Evolutionary conservation across 2,329 filamentous ascomycete genomes (phyloP), one percentile per base, ranked within the genome.

Genomic region (Coniosporium tulheliwenetii): DNA sequence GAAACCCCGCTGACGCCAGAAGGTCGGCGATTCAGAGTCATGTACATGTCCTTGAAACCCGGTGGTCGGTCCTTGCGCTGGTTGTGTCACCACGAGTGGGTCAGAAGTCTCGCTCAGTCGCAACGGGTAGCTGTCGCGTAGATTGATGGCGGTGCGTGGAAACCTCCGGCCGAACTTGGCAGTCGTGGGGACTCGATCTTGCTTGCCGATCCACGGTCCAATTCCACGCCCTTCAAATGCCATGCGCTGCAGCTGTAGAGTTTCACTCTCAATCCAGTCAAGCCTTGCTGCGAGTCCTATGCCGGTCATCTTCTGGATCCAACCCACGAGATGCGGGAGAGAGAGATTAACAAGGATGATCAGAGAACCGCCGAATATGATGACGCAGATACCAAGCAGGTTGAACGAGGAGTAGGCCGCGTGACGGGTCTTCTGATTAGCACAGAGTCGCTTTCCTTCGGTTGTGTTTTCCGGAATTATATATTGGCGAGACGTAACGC

Each of bases 211-310:
- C 40, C 40, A 41, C 10, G 40, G 26, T n/a, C 40, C 40, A 3
- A 41, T 41, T 2, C 36, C 40, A 12, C 12, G n/a, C 15, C n/a
- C 19, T 30, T 41, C 40, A 30, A 40, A 40, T n/a, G 40, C 40
- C 29, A 41, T 9, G 10, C 40, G 40, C 26, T 41, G 40, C 16
- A 41, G 40, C 26, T 41, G 40, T 16, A 41, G 37, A 14, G 19
- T 33, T 5, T 41, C 37, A 15, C 39, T 15, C 13, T 15, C 10
- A 30, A 39, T 26, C 40, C 40, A 41, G 19, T 41, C 12, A 31
- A 39, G 19, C 19, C 16, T 16, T 14, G 8, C 12, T 26, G 19
- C 19, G 19, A 26, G 19, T 26, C 19, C 19, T 7, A 26, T 26
- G 19, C 19, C 19, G 19, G 19, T 26, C 19, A 26, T 26, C 32